phyloP scores from a whole-genome alignment of 139 green algal species.

The Chlamydomonas schloesseri region DNA sequence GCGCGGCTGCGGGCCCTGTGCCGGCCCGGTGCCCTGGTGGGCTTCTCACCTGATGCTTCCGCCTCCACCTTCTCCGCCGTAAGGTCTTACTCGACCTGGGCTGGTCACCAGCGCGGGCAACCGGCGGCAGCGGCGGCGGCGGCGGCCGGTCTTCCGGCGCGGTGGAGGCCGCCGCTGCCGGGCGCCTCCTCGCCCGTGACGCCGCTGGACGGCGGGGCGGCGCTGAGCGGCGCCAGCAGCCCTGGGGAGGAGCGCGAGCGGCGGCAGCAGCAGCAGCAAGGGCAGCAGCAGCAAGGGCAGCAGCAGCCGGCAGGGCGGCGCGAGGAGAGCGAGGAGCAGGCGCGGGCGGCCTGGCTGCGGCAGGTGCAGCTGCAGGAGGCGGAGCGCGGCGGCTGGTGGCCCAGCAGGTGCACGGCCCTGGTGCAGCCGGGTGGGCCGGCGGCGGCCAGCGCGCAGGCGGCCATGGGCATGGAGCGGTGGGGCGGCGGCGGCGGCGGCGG shows the following conservation, averaged over 20 bases:
- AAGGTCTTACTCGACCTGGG: too few species aligned
- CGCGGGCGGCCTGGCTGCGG: too few species aligned
- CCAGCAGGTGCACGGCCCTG: too few species aligned
- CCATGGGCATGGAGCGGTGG: too few species aligned
- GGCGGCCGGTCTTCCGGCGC: neutral
- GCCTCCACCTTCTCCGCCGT: neutral
- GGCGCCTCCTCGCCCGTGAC: neutral
- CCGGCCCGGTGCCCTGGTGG: neutral
- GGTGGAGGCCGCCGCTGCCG: too few species aligned
- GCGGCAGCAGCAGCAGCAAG: neutral
- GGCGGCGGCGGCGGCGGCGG: too few species aligned
- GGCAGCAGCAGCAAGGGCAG: neutral
- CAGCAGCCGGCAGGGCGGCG: neutral
- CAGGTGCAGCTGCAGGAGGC: too few species aligned
- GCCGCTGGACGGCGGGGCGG: conserved; percentile 10
- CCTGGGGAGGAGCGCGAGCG: neutral
- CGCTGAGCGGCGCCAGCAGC: conserved; percentile 6
- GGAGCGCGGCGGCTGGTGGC: too few species aligned
- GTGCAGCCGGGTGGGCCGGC: too few species aligned
- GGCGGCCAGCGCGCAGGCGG: too few species aligned
- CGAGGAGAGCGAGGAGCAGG: too few species aligned
- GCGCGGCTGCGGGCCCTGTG: conserved; percentile 11
- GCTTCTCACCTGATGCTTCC: neutral
- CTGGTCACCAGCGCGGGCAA: too few species aligned
- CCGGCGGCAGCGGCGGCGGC: neutral